phyloP scores from a whole-genome alignment of 2,329 filamentous ascomycete genomes.

The Chrysoporthe deuterocubensis region DNA sequence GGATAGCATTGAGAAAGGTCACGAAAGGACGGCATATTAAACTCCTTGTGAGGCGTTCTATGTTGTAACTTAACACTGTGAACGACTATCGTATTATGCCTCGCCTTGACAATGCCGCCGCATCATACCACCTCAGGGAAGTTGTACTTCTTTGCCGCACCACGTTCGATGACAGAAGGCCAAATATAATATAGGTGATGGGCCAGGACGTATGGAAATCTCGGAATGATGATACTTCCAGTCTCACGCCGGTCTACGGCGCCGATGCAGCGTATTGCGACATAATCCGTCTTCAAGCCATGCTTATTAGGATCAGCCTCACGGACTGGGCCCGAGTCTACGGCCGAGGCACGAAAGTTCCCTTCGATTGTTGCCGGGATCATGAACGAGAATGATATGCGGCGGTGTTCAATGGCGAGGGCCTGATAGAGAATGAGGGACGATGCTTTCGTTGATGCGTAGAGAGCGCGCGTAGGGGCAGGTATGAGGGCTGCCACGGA shows the following conservation, averaged over 20 bases:
- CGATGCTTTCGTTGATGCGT: conserved; percentile 40
- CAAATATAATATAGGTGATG: conserved; percentile 38
- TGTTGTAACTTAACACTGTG: conserved; percentile 42
- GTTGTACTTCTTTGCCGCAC: conserved; percentile 40
- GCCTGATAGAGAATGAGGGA: conserved; percentile 40
- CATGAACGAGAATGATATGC: conserved; percentile 38
- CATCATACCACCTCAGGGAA: conserved; percentile 14
- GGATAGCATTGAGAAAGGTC: conserved; percentile 45
- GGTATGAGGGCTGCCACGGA: conserved; percentile 35
- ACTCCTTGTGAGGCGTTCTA: conserved; percentile 37
- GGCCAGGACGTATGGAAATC: conserved; percentile 37
- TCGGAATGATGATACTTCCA: conserved; percentile 38
- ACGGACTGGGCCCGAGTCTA: conserved; percentile 35
- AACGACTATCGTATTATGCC: conserved; percentile 14
- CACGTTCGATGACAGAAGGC: conserved; percentile 37
- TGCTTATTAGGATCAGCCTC: conserved; percentile 36
- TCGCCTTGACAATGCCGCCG: neutral
- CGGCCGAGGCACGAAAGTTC: conserved; percentile 40
- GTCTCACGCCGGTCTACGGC: conserved; percentile 34
- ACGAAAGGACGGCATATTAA: conserved; percentile 39
- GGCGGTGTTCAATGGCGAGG: conserved; percentile 40
- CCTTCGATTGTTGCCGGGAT: conserved; percentile 41
- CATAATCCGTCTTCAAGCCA: conserved; percentile 38
- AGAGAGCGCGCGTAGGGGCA: conserved; percentile 40
- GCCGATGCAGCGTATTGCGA: conserved; percentile 36